Evolutionary conservation across 768 basidiomycete species (phyloP), one percentile per base, ranked within the genome.

Genomic region (Porphyrellus cyaneotinctus): DNA sequence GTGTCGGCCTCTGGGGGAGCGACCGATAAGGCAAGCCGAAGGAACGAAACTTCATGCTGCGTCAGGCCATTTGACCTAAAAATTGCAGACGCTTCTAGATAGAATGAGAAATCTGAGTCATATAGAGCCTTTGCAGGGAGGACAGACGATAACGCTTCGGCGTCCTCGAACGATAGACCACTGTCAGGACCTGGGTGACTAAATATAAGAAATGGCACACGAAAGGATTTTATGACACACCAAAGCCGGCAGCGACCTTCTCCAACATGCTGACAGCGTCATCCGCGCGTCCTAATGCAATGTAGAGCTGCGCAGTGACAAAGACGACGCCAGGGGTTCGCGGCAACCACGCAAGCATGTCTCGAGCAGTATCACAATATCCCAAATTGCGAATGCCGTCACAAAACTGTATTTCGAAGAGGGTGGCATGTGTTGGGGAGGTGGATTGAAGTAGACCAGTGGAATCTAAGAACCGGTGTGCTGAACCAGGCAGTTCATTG

Each of bases 261-360:
- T 94, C 85, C 59, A 97, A 72, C 39, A 85, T 67, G 51, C 74
- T 73, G 1, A 84, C 81, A 2, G 91, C 88, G 58, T 94, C 91
- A 45, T 87, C 88, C 24, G 79, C 72, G 32, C 84, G 79, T 6
- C 87, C 84, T 30, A 81, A 70, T 56, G 81, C 76, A 41, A 92
- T 68, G 75, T 79, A 81, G 8, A 91, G 72, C 57, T 84, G 75
- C 6, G 84, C 84, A 35, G 80, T 77, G 35, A 95, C 80, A 67
- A 91, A 95, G 28, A 78, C 77, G 44, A 83, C 82, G 4, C 81
- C 88, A 24, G 92, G 82, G 15, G 87, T 87, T 43, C 85, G 74
- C 12, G 93, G 92, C 24, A 94, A 78, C 82, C 88, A 88, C 22
- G 82, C 81, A 42, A 91, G 70, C 50, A 89, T 73, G 54, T 87